Evolutionary conservation across 345 rosid genomes (phyloP).

Genomic region (Rhizophora mangle): DNA sequence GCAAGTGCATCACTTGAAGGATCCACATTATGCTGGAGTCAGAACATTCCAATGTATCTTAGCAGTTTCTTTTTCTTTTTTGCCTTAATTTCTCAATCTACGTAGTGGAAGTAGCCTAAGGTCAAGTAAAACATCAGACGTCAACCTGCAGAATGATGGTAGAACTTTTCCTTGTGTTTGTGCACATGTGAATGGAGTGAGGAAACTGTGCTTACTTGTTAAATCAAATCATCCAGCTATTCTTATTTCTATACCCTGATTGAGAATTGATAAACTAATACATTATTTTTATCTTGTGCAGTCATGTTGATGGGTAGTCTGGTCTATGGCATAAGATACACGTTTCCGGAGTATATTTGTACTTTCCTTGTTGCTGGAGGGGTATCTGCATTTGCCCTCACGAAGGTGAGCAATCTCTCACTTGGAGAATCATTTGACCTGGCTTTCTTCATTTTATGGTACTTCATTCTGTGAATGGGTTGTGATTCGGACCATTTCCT

Average conservation of each 20-base stretch:
- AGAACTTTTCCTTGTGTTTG: not conserved
- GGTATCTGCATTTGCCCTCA: constrained; percentile 75
- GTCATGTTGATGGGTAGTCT: constrained; percentile 94
- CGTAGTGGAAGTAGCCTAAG: too few relatives aligned
- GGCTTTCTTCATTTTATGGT: not conserved
- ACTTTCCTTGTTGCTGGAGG: constrained; percentile 94
- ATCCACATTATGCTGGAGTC: too few relatives aligned
- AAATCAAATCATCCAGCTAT: too few relatives aligned
- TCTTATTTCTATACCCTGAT: not conserved
- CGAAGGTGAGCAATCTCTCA: constrained; percentile 49
- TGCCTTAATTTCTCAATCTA: too few relatives aligned
- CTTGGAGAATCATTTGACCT: not conserved
- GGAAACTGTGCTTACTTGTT: too few relatives aligned
- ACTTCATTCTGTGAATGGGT: not conserved
- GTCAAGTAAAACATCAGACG: too few relatives aligned
- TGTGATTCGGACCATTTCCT: constrained; percentile 8
- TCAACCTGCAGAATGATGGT: not conserved
- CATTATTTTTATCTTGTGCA: constrained; percentile 32
- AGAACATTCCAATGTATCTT: too few relatives aligned
- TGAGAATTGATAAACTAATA: constrained; percentile 10
- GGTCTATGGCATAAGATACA: constrained; percentile 83
- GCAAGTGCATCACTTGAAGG: too few relatives aligned
- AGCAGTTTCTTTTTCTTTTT: too few relatives aligned
- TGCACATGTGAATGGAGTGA: too few relatives aligned
- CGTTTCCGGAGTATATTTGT: constrained; percentile 78